Conservation (phyloP, 2,329 filamentous ascomycete species). For the Seiridium cupressi region DNA sequence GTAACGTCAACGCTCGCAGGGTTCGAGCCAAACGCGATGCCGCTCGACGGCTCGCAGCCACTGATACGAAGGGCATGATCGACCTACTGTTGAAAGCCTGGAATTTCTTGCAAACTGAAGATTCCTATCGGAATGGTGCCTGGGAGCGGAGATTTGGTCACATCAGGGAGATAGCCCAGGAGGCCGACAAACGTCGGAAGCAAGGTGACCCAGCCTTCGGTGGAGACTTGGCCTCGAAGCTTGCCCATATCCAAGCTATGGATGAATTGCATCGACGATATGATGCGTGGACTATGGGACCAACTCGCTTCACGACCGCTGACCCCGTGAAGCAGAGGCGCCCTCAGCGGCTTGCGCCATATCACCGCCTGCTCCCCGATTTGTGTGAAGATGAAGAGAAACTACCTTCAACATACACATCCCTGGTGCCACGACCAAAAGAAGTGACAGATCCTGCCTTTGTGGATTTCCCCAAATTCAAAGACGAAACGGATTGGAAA, state of each 20-base stretch:
- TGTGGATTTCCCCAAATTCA: not conserved
- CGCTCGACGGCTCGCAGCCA: too few species aligned
- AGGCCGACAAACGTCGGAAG: constrained; percentile 20
- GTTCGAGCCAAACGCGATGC: too few species aligned
- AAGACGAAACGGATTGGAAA: not conserved
- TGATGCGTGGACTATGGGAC: constrained; percentile 12
- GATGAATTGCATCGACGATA: constrained; percentile 17
- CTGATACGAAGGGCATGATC: not conserved
- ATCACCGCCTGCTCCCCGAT: constrained; percentile 16
- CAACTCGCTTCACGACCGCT: constrained; percentile 20
- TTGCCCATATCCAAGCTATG: constrained; percentile 21
- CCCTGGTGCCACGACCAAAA: constrained; percentile 5
- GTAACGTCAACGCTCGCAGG: too few species aligned
- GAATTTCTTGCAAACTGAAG: not conserved
- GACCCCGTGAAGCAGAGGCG: constrained; percentile 12
- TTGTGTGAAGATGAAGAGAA: constrained; percentile 6
- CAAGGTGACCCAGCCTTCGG: constrained; percentile 20
- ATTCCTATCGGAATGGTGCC: not conserved
- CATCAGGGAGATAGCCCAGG: not conserved
- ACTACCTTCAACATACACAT: constrained; percentile 2
- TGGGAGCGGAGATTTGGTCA: not conserved
- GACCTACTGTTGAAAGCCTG: not conserved
- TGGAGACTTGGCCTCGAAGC: constrained; percentile 11
- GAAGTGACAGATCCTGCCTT: not conserved
- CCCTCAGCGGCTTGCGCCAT: constrained; percentile 21